These are phyloP conservation scores for Ephemerocybe angulata DNA, from an alignment of 768 basidiomycete species.

Conservation along the genomic window DNA sequence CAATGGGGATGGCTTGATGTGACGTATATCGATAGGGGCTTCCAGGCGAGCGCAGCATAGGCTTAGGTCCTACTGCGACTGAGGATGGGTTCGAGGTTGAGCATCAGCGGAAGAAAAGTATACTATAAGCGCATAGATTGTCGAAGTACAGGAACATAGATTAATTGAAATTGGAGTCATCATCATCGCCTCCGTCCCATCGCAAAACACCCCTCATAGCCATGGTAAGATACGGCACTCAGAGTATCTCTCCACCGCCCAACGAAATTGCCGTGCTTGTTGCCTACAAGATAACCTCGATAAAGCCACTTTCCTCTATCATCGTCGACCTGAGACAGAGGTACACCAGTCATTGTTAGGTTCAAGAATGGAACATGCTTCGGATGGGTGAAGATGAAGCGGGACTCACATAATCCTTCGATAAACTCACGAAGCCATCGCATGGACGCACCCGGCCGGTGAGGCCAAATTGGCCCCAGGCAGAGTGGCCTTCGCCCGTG, in stretches of 20 bases:
- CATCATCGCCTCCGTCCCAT: constrained; percentile 61
- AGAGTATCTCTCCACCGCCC: constrained; percentile 88
- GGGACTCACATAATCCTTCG: constrained; percentile 76
- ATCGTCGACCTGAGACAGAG: constrained; percentile 48
- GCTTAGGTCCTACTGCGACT: too few relatives aligned
- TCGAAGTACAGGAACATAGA: not conserved
- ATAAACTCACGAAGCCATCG: constrained; percentile 77
- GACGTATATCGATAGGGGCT: too few relatives aligned
- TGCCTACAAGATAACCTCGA: constrained; percentile 76
- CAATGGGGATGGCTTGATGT: too few relatives aligned
- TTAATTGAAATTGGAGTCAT: not conserved
- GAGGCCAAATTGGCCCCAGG: constrained; percentile 85
- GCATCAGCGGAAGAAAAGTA: not conserved
- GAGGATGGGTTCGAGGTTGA: too few relatives aligned
- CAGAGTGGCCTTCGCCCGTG: constrained; percentile 85
- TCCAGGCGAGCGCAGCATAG: too few relatives aligned
- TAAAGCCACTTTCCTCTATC: constrained; percentile 85
- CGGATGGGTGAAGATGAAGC: constrained; percentile 10
- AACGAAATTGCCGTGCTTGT: constrained; percentile 63
- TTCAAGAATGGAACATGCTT: too few relatives aligned
- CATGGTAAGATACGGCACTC: constrained; percentile 54
- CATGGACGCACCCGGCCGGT: constrained; percentile 75
- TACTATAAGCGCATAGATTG: not conserved
- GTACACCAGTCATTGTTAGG: constrained; percentile 3
- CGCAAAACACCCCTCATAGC: constrained; percentile 85